Percentiles rank a stretch among this genome's conserved stretches.
These are phyloP conservation scores for Suillus hirtellus DNA, from an alignment of 768 basidiomycete genomes.

Conservation along the genomic window DNA sequence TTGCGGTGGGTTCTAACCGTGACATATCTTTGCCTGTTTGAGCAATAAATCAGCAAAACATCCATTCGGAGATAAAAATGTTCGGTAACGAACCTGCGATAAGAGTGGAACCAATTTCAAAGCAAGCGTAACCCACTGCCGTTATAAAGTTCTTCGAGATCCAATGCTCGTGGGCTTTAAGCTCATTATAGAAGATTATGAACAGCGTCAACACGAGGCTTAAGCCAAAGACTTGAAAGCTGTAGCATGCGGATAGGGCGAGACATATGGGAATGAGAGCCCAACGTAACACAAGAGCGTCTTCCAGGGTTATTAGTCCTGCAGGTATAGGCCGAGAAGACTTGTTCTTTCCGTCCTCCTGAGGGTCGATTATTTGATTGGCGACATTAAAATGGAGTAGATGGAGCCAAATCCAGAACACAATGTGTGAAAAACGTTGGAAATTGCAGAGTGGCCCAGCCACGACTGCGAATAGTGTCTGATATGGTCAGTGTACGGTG, in stretches of 20 bases:
- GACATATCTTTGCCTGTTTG: slow-evolving; percentile 20
- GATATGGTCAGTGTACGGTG: not conserved
- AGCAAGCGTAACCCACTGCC: slow-evolving; percentile 33
- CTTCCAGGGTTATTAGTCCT: slow-evolving; percentile 37
- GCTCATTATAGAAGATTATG: slow-evolving; percentile 42
- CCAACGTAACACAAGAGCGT: slow-evolving; percentile 40
- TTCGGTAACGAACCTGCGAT: slow-evolving; percentile 29
- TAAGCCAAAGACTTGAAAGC: slow-evolving; percentile 31
- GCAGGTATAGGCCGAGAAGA: slow-evolving; percentile 47
- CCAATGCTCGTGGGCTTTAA: slow-evolving; percentile 29
- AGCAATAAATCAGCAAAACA: not conserved
- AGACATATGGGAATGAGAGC: slow-evolving; percentile 36
- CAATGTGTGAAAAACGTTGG: slow-evolving; percentile 23
- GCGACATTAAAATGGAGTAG: slow-evolving; percentile 45
- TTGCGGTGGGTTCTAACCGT: slow-evolving; percentile 12
- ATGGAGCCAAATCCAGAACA: slow-evolving; percentile 48
- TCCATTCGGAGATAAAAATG: not conserved
- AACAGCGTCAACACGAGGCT: slow-evolving; percentile 31
- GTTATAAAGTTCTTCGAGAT: slow-evolving; percentile 31
- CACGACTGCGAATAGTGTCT: slow-evolving; percentile 37
- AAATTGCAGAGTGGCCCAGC: slow-evolving; percentile 32
- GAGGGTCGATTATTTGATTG: slow-evolving; percentile 43
- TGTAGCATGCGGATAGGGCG: slow-evolving; percentile 34
- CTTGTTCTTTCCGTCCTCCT: slow-evolving; percentile 47
- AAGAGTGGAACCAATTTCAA: slow-evolving; percentile 35